Evolutionary conservation across 2,329 filamentous ascomycete genomes (phyloP), one percentile per base, ranked within the genome.

Genomic region (Alternaria conjuncta): DNA sequence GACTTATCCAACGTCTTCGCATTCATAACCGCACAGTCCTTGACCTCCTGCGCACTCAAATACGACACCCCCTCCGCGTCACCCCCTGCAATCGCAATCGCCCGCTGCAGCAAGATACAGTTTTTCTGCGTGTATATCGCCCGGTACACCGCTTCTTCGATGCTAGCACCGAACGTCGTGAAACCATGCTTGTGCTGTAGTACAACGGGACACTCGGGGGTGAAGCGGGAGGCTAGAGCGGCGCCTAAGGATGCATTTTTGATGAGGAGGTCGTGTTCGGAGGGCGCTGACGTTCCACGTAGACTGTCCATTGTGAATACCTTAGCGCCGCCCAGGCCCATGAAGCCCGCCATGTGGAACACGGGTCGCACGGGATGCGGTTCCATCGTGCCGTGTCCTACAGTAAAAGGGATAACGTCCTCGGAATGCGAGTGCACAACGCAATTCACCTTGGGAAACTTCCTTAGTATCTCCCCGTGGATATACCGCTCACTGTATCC

Each of bases 161-260:
- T 75, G 6, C 63, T 73, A 0, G 59, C 60, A 0, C 79, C 82
- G 6, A 80, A 70, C 30, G 75, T 77, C 1, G 82, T 82, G 50
- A 84, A 83, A 0, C 82, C 82, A 55, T 84, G 82, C 10, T 81
- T 81, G 12, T 81, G 78, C 76, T 82, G 82, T 54, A 80, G 58
- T 4, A 80, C 75, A 2, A 79, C 75, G 0, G 75, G 69, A n/a
- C 45, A 56, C 3, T 70, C 58, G 1, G 63, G 61, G 2, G 66
- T 60, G 0, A 72, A 32, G 9, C 63, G 63, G 1, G 47, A 46
- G 4, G 76, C 76, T 1, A 79, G 60, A 5, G 70, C 61, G 4
- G 65, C 63, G 6, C 77, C 78, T 0, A 78, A 62, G 0, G 26
- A 30, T 2, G 67, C 45, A 4, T 54, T 71, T 13, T 71, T 74